Evolutionary conservation across 2,329 filamentous ascomycete species (phyloP).

Genomic region (Apiospora aurea): DNA sequence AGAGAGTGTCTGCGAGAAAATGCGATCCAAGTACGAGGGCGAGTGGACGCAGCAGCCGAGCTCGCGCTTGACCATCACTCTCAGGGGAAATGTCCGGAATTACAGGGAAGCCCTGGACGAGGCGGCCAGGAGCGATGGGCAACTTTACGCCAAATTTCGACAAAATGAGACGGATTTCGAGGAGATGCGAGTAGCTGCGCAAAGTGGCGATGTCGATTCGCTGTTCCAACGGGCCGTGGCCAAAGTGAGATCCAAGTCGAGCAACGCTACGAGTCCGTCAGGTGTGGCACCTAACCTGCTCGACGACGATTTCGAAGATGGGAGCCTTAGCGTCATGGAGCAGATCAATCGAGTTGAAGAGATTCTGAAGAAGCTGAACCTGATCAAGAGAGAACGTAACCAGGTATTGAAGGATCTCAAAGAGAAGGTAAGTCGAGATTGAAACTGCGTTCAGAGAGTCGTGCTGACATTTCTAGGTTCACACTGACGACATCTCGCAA

Average conservation of each 20-base stretch:
- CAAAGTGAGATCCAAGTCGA: conserved; percentile 73
- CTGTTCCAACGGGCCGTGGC: conserved; percentile 88
- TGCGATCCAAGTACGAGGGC: conserved; percentile 94
- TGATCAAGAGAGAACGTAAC: conserved; percentile 89
- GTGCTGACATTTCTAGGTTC: conserved; percentile 64
- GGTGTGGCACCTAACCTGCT: conserved; percentile 77
- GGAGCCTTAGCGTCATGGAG: conserved; percentile 79
- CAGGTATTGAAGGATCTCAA: conserved; percentile 97
- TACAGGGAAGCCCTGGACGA: conserved; percentile 91
- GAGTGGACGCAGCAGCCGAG: conserved; percentile 99
- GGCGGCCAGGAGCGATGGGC: conserved; percentile 83
- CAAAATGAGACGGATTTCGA: conserved; percentile 91
- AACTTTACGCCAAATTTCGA: conserved; percentile 81
- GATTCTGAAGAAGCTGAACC: conserved; percentile 85
- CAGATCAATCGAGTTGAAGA: conserved; percentile 92
- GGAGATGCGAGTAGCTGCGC: conserved; percentile 90
- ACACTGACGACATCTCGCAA: conserved; percentile 96
- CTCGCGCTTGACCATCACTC: conserved; percentile 83
- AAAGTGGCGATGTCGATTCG: conserved; percentile 84
- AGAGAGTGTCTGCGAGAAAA: conserved; percentile 98
- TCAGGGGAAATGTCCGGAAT: conserved; percentile 85
- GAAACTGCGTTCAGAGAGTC: no score
- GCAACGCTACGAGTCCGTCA: conserved; percentile 66
- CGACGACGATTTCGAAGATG: conserved; percentile 91
- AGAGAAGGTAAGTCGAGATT: conserved; percentile 76